phyloP scores from a whole-genome alignment of 2,329 filamentous ascomycete species.

The Trichoderma brevicompactum region DNA sequence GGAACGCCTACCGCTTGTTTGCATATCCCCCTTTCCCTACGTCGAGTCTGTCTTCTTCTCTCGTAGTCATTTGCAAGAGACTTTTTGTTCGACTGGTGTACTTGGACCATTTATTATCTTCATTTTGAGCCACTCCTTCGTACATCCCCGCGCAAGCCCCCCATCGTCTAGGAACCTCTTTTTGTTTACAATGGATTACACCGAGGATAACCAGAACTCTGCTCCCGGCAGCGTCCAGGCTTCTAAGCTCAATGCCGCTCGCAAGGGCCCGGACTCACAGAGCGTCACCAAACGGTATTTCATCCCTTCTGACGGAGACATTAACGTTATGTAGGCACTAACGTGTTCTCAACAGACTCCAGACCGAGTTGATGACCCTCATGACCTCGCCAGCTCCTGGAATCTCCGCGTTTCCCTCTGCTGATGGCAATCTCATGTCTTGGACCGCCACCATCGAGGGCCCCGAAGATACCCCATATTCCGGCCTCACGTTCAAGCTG shows the following conservation, averaged over 20 bases:
- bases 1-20: slow-evolving; percentile 25
- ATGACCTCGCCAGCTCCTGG: slow-evolving; percentile 95
- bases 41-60: not conserved
- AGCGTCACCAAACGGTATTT: slow-evolving; percentile 77
- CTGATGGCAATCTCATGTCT: slow-evolving; percentile 84
- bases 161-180: not conserved
- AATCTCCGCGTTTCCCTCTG: slow-evolving; percentile 91
- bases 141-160: not conserved
- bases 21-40: slow-evolving; percentile 14
- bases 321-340: not conserved
- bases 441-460: slow-evolving; percentile 96
- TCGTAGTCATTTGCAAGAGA: not conserved
- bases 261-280: slow-evolving; percentile 67
- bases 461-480: slow-evolving; percentile 89
- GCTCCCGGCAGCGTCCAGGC: slow-evolving; percentile 65
- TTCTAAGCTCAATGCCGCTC: slow-evolving; percentile 62
- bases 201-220: slow-evolving; percentile 67
- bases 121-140: not conserved
- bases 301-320: not conserved
- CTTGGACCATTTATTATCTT: not conserved
- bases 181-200: slow-evolving; percentile 47
- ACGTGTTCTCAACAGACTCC: slow-evolving; percentile 63
- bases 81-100: slow-evolving; percentile 6
- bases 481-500: slow-evolving; percentile 86
- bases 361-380: slow-evolving; percentile 97